A percentile compares a stretch with the other conserved stretches of the same genome.
Evolutionary conservation across 148 eudicot species (phyloP).

Genomic region (Talinum fruticosum): DNA sequence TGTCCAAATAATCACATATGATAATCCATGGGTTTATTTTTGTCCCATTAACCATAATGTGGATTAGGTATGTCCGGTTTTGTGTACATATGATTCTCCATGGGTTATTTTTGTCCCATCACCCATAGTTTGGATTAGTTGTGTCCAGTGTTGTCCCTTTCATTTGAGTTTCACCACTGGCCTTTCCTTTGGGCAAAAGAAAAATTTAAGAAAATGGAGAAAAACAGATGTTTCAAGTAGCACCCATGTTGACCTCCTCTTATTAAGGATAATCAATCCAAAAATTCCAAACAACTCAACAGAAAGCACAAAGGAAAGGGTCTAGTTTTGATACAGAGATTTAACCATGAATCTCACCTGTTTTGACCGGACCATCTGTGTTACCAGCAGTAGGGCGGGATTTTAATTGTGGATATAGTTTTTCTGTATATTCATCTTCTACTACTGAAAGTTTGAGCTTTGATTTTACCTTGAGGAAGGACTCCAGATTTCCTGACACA

Average conservation of each 20-base stretch:
- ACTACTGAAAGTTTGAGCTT: slow-evolving; percentile 70
- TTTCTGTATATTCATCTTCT: slow-evolving; percentile 59
- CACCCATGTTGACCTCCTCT: too few species aligned
- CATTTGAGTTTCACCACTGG: not conserved
- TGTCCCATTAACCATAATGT: not conserved
- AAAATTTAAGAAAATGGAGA: not conserved
- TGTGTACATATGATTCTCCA: not conserved
- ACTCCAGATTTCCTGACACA: slow-evolving; percentile 63
- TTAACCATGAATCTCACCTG: slow-evolving; percentile 44
- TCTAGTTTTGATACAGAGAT: not conserved
- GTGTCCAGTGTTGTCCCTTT: not conserved
- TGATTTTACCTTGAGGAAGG: slow-evolving; percentile 63
- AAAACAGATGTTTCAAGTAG: too few species aligned
- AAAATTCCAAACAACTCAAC: not conserved
- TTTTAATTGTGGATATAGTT: slow-evolving; percentile 41
- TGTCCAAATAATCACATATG: too few species aligned
- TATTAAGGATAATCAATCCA: not conserved
- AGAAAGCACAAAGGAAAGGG: not conserved
- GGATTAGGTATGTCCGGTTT: not conserved
- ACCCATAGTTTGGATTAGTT: not conserved
- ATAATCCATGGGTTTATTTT: not conserved
- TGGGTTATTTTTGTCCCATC: not conserved
- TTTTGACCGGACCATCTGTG: slow-evolving; percentile 45
- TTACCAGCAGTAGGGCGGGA: slow-evolving; percentile 37
- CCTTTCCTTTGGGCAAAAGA: not conserved